Evolutionary conservation across 192 early-diverging fungal species (phyloP).

Genomic region (Coemansia sp.): DNA sequence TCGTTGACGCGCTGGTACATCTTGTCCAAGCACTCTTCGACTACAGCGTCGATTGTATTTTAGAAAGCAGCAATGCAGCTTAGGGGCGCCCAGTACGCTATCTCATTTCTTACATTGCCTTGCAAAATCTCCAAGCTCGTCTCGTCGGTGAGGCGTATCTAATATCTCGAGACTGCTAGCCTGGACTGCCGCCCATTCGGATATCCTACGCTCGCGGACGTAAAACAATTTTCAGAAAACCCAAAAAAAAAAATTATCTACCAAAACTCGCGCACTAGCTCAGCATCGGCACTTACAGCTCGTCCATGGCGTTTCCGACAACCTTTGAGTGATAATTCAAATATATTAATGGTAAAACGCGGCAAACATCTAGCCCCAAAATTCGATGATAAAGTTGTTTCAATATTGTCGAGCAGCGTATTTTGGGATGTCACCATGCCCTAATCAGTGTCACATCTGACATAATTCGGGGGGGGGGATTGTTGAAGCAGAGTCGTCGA

Average conservation of each 20-base stretch:
- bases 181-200: background rate
- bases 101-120: background rate
- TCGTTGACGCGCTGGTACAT: conserved; percentile 14
- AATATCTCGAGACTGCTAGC: background rate
- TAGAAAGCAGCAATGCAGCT: background rate
- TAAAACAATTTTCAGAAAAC: background rate
- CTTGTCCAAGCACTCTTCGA: conserved; percentile 22
- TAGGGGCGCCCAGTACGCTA: background rate
- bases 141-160: conserved; percentile 2
- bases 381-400: no score
- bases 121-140: background rate
- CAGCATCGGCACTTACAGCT: background rate
- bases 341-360: background rate
- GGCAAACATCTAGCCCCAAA: no score
- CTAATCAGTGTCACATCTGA: no score
- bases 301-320: background rate
- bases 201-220: background rate
- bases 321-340: background rate
- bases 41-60: conserved; percentile 8
- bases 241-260: background rate
- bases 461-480: no score
- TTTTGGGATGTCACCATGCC: no score
- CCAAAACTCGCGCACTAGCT: background rate
- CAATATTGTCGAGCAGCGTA: no score
- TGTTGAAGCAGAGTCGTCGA: no score